Evolutionary conservation across 176 grass and related monocot species (phyloP).

Genomic region (Otatea glauca): DNA sequence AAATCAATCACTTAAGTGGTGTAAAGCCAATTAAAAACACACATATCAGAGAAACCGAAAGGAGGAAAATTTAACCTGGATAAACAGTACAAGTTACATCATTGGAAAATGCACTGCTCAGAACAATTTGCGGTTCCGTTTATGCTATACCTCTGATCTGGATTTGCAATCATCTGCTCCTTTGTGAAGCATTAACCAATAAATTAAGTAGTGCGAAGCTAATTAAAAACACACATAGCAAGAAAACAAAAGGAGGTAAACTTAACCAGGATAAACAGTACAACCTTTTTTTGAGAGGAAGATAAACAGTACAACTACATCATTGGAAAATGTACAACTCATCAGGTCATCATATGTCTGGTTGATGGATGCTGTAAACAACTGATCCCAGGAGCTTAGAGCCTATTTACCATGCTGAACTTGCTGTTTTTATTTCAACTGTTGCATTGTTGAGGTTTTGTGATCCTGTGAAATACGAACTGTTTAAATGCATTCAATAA

Average conservation of each 20-base stretch:
- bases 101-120: neutral
- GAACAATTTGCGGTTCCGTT: neutral
- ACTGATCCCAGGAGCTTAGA: neutral
- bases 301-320: neutral
- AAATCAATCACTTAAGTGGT: neutral
- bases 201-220: neutral
- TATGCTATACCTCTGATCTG: neutral
- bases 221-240: neutral
- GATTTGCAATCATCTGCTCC: neutral
- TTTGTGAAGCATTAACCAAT: neutral
- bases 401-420: neutral
- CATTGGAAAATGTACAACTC: neutral
- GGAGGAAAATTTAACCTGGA: neutral
- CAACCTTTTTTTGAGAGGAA: neutral
- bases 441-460: conserved; percentile 13
- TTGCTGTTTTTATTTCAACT: conserved; percentile 1
- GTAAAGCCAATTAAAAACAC: neutral
- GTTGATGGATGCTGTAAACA: conserved; percentile 14
- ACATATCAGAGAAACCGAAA: neutral
- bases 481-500: conserved; percentile 30
- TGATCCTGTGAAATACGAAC: neutral
- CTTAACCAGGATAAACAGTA: neutral
- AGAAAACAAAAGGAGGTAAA: neutral
- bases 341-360: neutral
- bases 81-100: neutral